Percentiles rank a stretch among this genome's conserved stretches.
phyloP scores from a whole-genome alignment of 768 basidiomycete species.

The Albatrellus ellisii region DNA sequence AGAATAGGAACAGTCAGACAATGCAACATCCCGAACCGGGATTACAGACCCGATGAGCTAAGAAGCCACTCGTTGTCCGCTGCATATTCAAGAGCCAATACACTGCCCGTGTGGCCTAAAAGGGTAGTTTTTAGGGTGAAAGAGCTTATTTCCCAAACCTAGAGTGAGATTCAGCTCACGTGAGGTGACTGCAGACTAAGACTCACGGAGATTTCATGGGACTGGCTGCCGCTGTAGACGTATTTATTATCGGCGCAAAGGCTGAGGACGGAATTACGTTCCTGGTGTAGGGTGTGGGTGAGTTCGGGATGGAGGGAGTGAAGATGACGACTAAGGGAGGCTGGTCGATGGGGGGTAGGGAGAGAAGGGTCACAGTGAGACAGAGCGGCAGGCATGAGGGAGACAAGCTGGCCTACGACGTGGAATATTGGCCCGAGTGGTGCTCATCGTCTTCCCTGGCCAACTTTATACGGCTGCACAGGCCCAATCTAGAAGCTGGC shows the following conservation, averaged over 20 bases:
- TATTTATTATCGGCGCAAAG: conserved; percentile 7
- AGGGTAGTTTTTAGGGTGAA: conserved; percentile 58
- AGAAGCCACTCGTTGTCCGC: conserved; percentile 75
- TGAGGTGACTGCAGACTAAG: neutral
- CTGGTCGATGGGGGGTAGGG: neutral
- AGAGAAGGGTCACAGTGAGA: conserved; percentile 4
- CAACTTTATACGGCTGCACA: no score
- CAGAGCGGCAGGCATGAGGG: conserved; percentile 1
- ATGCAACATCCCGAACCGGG: neutral
- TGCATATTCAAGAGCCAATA: conserved; percentile 68
- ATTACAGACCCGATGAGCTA: conserved; percentile 65
- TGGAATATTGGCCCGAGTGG: no score
- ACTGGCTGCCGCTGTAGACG: conserved; percentile 15
- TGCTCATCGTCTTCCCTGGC: no score
- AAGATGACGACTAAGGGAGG: conserved; percentile 11
- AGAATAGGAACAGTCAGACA: neutral
- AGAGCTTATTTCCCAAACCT: conserved; percentile 81
- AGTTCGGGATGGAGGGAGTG: conserved; percentile 3
- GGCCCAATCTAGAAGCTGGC: no score
- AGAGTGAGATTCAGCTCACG: neutral
- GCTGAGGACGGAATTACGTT: conserved; percentile 6
- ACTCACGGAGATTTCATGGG: conserved; percentile 9
- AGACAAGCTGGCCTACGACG: conserved; percentile 7
- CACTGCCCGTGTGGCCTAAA: conserved; percentile 72
- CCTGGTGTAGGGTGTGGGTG: conserved; percentile 8